A percentile compares a stretch with the other conserved stretches of the same genome.
Evolutionary conservation across 768 basidiomycete genomes (phyloP).

Genomic region (Tylopilus felleus): DNA sequence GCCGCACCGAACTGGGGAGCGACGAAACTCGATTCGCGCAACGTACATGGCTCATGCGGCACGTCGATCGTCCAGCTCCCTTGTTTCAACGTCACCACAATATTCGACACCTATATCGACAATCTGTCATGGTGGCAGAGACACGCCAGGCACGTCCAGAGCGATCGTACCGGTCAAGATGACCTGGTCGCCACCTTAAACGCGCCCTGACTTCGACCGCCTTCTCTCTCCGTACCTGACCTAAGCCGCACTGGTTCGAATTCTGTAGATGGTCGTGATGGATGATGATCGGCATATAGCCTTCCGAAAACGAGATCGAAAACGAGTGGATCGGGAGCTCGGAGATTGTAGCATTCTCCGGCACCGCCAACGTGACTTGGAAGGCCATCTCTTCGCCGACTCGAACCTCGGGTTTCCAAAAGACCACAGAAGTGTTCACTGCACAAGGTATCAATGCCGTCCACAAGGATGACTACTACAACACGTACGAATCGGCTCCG

Average conservation of each 20-base stretch:
- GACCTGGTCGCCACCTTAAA: slow-evolving; percentile 57
- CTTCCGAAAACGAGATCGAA: slow-evolving; percentile 55
- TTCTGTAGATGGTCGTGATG: slow-evolving; percentile 35
- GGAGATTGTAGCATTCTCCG: slow-evolving; percentile 45
- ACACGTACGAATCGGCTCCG: slow-evolving; percentile 57
- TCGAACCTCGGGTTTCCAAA: slow-evolving; percentile 64
- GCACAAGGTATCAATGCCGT: slow-evolving; percentile 1
- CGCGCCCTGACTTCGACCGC: slow-evolving; percentile 33
- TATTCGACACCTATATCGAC: slow-evolving; percentile 35
- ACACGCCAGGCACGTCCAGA: slow-evolving; percentile 44
- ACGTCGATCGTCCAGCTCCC: slow-evolving; percentile 68
- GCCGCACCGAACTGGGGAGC: slow-evolving; percentile 45
- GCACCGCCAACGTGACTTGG: slow-evolving; percentile 65
- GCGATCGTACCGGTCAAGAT: slow-evolving; percentile 61
- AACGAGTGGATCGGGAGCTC: slow-evolving; percentile 61
- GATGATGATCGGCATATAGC: slow-evolving; percentile 48
- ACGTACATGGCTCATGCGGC: slow-evolving; percentile 44
- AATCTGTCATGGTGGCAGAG: background rate
- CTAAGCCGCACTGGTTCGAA: slow-evolving; percentile 18
- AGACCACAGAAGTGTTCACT: slow-evolving; percentile 68
- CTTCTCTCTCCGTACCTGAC: slow-evolving; percentile 44
- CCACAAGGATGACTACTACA: background rate
- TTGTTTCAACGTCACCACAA: slow-evolving; percentile 53
- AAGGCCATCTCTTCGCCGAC: slow-evolving; percentile 66
- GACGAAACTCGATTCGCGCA: slow-evolving; percentile 30